phyloP scores from a whole-genome alignment of 495 filamentous ascomycete species.

The Xylaria venustula region DNA sequence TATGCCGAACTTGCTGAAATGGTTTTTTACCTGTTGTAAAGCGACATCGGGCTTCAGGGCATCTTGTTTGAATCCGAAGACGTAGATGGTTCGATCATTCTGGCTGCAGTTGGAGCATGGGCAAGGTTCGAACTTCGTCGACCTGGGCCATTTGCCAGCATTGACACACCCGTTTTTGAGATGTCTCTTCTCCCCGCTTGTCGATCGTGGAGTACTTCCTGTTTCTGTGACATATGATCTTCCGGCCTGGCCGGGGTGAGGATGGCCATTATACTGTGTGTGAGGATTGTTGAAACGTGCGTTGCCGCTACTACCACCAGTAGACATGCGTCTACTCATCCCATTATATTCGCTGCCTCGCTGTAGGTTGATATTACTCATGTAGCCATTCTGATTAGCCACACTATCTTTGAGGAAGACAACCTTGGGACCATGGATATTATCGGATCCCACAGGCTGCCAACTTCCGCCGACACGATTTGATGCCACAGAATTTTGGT shows the following conservation, averaged over 20 bases:
- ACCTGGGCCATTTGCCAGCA: not conserved
- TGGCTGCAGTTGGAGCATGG: slow-evolving; percentile 2
- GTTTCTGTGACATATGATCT: not conserved
- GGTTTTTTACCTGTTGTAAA: not conserved
- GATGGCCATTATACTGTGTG: not conserved
- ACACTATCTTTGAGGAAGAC: slow-evolving; percentile 8
- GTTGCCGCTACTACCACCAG: not conserved
- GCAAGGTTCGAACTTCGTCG: slow-evolving; percentile 16
- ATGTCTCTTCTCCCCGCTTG: not conserved
- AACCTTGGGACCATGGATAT: slow-evolving; percentile 19
- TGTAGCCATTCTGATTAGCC: not conserved
- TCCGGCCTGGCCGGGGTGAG: not conserved
- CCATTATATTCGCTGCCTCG: not conserved
- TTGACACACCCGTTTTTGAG: slow-evolving; percentile 6
- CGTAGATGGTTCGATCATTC: slow-evolving; percentile 6
- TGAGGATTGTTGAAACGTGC: not conserved
- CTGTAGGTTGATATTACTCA: not conserved
- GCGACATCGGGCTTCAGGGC: not conserved
- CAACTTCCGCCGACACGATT: slow-evolving; percentile 8
- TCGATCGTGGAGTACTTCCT: not conserved
- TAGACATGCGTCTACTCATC: not conserved
- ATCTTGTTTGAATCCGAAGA: not conserved
- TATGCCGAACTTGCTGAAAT: slow-evolving; percentile 9
- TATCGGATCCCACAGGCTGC: slow-evolving; percentile 8
- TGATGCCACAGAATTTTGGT: not conserved